Conservation (phyloP, 768 basidiomycete genomes). For the Rhodotorula kratochvilovae region DNA sequence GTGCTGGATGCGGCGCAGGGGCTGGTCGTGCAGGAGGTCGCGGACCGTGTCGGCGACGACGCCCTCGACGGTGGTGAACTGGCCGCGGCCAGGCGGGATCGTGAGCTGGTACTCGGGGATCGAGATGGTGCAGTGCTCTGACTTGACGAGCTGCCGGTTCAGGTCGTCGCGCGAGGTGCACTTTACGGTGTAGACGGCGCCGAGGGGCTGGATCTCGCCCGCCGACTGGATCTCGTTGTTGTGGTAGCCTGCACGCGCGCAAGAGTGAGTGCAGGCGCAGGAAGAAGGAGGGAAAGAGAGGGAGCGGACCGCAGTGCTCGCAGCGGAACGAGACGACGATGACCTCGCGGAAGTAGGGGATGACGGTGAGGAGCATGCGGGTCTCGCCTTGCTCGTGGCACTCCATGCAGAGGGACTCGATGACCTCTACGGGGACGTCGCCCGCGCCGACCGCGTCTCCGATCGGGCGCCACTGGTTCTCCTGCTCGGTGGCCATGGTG, state of each 20-base stretch:
- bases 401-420: slow-evolving; percentile 90
- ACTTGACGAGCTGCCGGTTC: slow-evolving; percentile 88
- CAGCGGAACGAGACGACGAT: slow-evolving; percentile 96
- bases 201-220: slow-evolving; percentile 78
- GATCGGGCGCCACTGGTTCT: slow-evolving; percentile 31
- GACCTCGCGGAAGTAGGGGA: slow-evolving; percentile 91
- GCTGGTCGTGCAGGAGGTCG: slow-evolving; percentile 77
- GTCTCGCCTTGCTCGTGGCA: slow-evolving; percentile 90
- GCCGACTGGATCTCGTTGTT: slow-evolving; percentile 97
- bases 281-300: neutral
- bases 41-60: slow-evolving; percentile 73
- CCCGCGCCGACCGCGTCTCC: slow-evolving; percentile 36
- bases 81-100: slow-evolving; percentile 77
- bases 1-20: slow-evolving; percentile 66
- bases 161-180: slow-evolving; percentile 72
- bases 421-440: slow-evolving; percentile 43
- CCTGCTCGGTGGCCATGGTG: neutral
- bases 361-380: slow-evolving; percentile 79
- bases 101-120: slow-evolving; percentile 88
- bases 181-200: slow-evolving; percentile 71
- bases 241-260: slow-evolving; percentile 40
- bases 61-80: slow-evolving; percentile 95
- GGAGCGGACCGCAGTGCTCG: slow-evolving; percentile 71
- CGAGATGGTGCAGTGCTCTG: slow-evolving; percentile 68
- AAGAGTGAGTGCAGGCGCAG: neutral